Evolutionary conservation across 306 rosid genomes (phyloP).

Genomic region (Castanea sativa): DNA sequence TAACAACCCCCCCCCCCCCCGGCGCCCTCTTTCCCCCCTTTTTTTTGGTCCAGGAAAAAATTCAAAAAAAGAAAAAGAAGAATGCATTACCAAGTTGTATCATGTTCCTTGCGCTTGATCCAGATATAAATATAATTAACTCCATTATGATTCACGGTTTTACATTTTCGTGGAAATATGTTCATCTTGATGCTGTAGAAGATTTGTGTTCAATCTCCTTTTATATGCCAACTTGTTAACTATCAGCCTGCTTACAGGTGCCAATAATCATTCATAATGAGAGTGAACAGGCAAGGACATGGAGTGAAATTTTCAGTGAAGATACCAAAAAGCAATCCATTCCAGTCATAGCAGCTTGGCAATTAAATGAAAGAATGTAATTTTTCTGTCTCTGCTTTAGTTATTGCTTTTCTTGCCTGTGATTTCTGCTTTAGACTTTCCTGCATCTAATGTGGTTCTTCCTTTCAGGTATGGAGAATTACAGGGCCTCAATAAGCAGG

Average conservation of each 20-base stretch:
- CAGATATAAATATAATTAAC: not conserved
- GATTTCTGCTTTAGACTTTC: not conserved
- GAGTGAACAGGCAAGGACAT: constrained; percentile 73
- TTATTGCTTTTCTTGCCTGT: constrained; percentile 15
- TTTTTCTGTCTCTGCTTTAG: constrained; percentile 17
- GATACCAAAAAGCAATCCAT: constrained; percentile 91
- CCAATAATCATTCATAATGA: constrained; percentile 84
- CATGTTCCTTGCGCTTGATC: constrained; percentile 8
- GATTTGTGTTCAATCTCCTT: constrained; percentile 15
- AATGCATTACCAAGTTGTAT: constrained; percentile 4
- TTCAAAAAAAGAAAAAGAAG: not conserved
- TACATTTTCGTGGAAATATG: constrained; percentile 6
- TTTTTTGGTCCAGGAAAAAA: too few relatives aligned
- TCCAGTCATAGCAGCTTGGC: constrained; percentile 89
- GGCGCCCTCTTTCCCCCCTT: too few relatives aligned
- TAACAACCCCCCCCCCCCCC: not conserved
- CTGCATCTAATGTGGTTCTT: constrained; percentile 14
- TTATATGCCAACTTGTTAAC: constrained; percentile 12
- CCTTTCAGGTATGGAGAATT: constrained; percentile 89
- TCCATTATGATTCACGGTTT: constrained; percentile 1
- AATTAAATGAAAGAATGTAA: constrained; percentile 97
- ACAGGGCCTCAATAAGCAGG: constrained; percentile 98
- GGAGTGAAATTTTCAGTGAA: constrained; percentile 91
- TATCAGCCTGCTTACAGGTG: constrained; percentile 52
- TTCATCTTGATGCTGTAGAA: not conserved